Percentiles rank a stretch among this genome's conserved stretches.
These are phyloP conservation scores for Pseudogymnoascus verrucosus DNA, from an alignment of 2,329 filamentous ascomycete species.

Conservation along the genomic window DNA sequence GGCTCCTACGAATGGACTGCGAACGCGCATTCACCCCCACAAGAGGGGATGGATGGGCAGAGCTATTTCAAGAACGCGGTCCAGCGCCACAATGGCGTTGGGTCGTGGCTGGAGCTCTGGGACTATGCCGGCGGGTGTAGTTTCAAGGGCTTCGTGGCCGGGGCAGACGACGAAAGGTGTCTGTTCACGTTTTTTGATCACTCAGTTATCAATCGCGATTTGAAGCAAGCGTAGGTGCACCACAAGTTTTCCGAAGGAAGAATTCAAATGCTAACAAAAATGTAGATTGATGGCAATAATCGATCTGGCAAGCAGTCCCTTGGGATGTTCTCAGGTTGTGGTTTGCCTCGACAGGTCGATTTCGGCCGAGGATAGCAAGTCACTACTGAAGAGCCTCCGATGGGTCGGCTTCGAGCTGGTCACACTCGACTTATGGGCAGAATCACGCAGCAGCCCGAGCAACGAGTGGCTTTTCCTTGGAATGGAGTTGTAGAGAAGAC, in stretches of 20 bases:
- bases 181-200: conserved; percentile 86
- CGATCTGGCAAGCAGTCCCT: conserved; percentile 70
- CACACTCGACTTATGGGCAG: conserved; percentile 69
- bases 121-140: conserved; percentile 78
- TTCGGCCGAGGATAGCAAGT: conserved; percentile 51
- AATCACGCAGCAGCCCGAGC: conserved; percentile 54
- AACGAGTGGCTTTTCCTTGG: conserved; percentile 77
- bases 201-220: conserved; percentile 61
- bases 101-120: conserved; percentile 28
- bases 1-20: conserved; percentile 84
- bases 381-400: conserved; percentile 72
- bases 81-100: conserved; percentile 23
- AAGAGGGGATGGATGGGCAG: conserved; percentile 21
- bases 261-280: conserved; percentile 24
- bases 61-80: conserved; percentile 20
- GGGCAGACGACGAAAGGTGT: conserved; percentile 60
- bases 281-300: conserved; percentile 78
- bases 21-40: conserved; percentile 41
- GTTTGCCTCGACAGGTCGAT: conserved; percentile 72
- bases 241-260: neutral
- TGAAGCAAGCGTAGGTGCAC: conserved; percentile 73
- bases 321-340: conserved; percentile 70
- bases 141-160: conserved; percentile 78
- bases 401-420: conserved; percentile 89
- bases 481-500: conserved; percentile 62